Evolutionary conservation across 345 rosid species (phyloP).

Genomic region (Syzygium jambos): DNA sequence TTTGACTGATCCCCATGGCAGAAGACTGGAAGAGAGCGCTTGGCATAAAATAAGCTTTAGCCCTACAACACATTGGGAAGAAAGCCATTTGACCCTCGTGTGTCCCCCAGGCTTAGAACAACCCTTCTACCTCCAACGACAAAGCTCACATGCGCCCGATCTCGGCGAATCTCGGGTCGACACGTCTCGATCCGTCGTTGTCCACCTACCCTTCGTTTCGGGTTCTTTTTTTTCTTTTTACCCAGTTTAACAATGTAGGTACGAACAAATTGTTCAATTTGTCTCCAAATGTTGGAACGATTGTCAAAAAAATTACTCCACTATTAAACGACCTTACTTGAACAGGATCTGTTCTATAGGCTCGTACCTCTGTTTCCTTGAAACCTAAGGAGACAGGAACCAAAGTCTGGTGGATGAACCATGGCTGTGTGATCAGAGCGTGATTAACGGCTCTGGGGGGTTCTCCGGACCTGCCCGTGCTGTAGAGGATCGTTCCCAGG

Average conservation of each 20-base stretch:
- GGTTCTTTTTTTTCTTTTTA: background rate
- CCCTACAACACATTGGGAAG: background rate
- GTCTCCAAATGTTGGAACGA: too few relatives aligned
- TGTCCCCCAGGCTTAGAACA: background rate
- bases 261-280: too few relatives aligned
- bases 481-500: too few relatives aligned
- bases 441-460: too few relatives aligned
- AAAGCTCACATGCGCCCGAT: background rate
- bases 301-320: too few relatives aligned
- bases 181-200: background rate
- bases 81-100: background rate
- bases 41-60: background rate
- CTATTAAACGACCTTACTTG: too few relatives aligned
- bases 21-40: background rate
- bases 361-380: too few relatives aligned
- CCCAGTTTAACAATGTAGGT: background rate
- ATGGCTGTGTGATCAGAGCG: too few relatives aligned
- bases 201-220: background rate
- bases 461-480: too few relatives aligned
- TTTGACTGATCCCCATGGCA: background rate
- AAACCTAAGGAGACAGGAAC: too few relatives aligned
- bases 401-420: too few relatives aligned
- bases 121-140: background rate
- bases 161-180: background rate
- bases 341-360: too few relatives aligned